Base-by-base conservation (phyloP, 2,329 filamentous ascomycete genomes). In the Diaporthe australafricana region DNA sequence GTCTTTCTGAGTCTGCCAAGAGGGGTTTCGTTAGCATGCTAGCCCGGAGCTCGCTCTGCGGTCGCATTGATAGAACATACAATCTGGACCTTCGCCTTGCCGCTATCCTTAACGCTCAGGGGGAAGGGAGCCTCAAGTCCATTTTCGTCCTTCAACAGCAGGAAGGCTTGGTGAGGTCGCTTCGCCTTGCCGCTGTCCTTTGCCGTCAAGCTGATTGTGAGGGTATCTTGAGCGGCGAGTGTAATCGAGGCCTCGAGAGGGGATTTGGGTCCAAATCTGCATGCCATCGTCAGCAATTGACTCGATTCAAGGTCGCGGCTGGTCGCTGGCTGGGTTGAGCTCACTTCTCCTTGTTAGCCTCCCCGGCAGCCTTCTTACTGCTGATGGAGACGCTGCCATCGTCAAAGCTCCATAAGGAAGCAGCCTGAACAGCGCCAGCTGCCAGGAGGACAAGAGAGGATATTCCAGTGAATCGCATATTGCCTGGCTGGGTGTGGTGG, bases 81-180 rank as follows among this genome's bases (percentile, higher is more conserved):
- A 82, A 99, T 85, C 77, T 97, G 93, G 40, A 98, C 87, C 70
- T 91, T 91, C 27, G 90, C 94, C 84, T 98, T 98, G 76, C 96
- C 96, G 78, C 88, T 94, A 12, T 96, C 93, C 85, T 97, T 98
- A 60, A 97, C 85, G 14, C 85, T 91, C 77, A 99, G 87, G 1
- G 95, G 91, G 78, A 96, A 98, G 1, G 95, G 95, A 30, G 95
- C 92, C 82, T 98, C 95, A 57, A 99, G 86, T 45, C 94, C 94
- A 14, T 91, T 92, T 16, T 88, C 85, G 77, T 98, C 95, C 77
- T 90, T 91, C 71, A 99, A 83, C 20, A 96, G 87, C 68, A 99
- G 87, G 85, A 98, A 98, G 7, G 95, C 95, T 84, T 99, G 96
- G 83, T 99, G 96, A 77, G 96, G 94, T 75, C 93, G 91, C 87